phyloP scores from a whole-genome alignment of 1,139 yeast genomes.

The Zhuliangozyma blackwelliae region DNA sequence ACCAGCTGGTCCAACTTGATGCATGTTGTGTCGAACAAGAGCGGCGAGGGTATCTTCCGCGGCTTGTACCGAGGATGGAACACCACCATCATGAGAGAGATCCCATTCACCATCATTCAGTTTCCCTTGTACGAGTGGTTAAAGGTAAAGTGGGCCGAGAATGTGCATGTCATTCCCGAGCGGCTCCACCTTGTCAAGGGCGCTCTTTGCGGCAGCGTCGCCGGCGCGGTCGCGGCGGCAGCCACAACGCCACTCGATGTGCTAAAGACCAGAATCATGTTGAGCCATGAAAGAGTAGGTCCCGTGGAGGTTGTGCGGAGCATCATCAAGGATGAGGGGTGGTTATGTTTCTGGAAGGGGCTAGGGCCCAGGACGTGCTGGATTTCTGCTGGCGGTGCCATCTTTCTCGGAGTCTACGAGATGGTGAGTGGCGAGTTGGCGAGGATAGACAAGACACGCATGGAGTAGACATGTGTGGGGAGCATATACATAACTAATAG shows the following conservation, averaged over 20 bases:
- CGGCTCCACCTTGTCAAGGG: slow-evolving; percentile 65
- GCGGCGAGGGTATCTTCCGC: slow-evolving; percentile 72
- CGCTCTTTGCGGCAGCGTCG: slow-evolving; percentile 90
- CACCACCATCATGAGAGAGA: slow-evolving; percentile 88
- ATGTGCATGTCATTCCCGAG: slow-evolving; percentile 25
- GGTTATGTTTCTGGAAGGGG: slow-evolving; percentile 67
- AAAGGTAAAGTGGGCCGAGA: slow-evolving; percentile 49
- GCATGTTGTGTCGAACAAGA: slow-evolving; percentile 50
- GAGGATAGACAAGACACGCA: background rate
- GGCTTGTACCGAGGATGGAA: slow-evolving; percentile 93
- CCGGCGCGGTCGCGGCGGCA: slow-evolving; percentile 96
- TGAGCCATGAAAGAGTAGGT: slow-evolving; percentile 50
- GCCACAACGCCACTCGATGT: slow-evolving; percentile 91
- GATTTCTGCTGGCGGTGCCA: slow-evolving; percentile 98
- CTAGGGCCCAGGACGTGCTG: slow-evolving; percentile 94
- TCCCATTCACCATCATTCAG: slow-evolving; percentile 92
- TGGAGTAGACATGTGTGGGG: slow-evolving; percentile 1
- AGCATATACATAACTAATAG: background rate
- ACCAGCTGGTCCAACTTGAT: slow-evolving; percentile 64
- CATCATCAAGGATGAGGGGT: slow-evolving; percentile 64
- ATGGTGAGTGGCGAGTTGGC: slow-evolving; percentile 38
- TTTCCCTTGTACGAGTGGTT: slow-evolving; percentile 88
- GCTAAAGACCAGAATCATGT: slow-evolving; percentile 86
- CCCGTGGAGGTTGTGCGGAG: slow-evolving; percentile 40
- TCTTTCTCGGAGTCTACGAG: slow-evolving; percentile 92